phyloP scores from a whole-genome alignment of 148 eudicot genomes.

The Diospyros lotus region DNA sequence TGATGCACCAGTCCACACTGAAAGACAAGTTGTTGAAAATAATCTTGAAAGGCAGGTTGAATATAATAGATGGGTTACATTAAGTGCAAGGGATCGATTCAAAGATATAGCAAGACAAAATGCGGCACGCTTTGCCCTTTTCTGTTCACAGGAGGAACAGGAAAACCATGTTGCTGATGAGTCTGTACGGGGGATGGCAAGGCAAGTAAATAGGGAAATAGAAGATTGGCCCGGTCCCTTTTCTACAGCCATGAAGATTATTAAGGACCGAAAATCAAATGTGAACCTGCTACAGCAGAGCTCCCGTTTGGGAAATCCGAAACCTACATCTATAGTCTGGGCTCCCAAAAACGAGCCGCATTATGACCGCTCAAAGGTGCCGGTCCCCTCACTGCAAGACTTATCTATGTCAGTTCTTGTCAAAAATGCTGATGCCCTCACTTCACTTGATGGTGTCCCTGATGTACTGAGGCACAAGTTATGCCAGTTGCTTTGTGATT shows the following conservation, averaged over 20 bases:
- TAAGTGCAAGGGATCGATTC: slow-evolving; percentile 21
- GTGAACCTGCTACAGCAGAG: slow-evolving; percentile 14
- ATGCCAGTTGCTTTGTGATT: slow-evolving; percentile 58
- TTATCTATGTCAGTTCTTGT: slow-evolving; percentile 51
- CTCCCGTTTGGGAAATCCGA: slow-evolving; percentile 16
- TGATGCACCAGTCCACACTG: not conserved
- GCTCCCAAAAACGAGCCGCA: slow-evolving; percentile 35
- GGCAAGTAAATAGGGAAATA: slow-evolving; percentile 15
- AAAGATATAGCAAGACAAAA: slow-evolving; percentile 46
- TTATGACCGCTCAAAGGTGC: slow-evolving; percentile 11
- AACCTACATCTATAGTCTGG: slow-evolving; percentile 48
- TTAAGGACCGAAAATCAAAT: slow-evolving; percentile 55
- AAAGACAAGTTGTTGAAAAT: not conserved
- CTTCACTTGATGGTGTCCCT: slow-evolving; percentile 67
- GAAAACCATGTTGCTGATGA: slow-evolving; percentile 24
- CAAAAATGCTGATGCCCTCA: slow-evolving; percentile 67
- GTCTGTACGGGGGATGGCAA: slow-evolving; percentile 30
- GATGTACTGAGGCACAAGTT: slow-evolving; percentile 72
- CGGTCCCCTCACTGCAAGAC: slow-evolving; percentile 46
- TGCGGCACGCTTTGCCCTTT: slow-evolving; percentile 66
- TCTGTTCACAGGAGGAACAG: slow-evolving; percentile 35
- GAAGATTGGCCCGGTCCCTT: slow-evolving; percentile 98
- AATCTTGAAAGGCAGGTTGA: not conserved
- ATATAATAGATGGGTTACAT: not conserved
- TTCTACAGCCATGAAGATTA: slow-evolving; percentile 84